Base-by-base conservation (phyloP, 768 basidiomycete species). In the Psilocybe tampanensis region DNA sequence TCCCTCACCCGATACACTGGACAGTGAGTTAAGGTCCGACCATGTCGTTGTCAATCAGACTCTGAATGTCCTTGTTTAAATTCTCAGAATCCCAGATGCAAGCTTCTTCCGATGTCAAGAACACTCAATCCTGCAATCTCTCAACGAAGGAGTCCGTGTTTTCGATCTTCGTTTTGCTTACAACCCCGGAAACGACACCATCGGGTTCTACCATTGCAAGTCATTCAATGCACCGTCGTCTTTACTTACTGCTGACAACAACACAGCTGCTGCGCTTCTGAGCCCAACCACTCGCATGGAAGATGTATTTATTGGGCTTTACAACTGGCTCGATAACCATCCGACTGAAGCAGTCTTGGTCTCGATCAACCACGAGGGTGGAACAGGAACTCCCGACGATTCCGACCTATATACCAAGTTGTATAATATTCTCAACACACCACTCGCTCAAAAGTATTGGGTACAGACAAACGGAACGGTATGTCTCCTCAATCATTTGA, bases 261-360 rank as follows among this genome's bases (percentile, higher is more conserved):
- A 24, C 18, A 47, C 11, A 79, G 77, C 74, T 15, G 53, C 63
- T 49, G 79, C 79, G 2, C 70, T 82, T 4, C 67, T 82, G 22
- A 75, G 74, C 32, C 75, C 76, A 5, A 77, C 76, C 1, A 81
- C 82, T 1, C 73, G 71, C 1, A 60, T 83, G 24, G 76, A 79
- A 53, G 82, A 84, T 48, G 78, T 83, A 1, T 72, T 82, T 39
- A 82, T 80, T 50, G 81, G 79, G 7, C 64, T 81, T 11, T 83
- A 84, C 63, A 68, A 67, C 39, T 84, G 81, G 80, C 73, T 84
- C 13, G 73, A 81, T 56, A 68, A 73, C 19, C 80, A 84, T 54
- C 78, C 79, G 0, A 79, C 79, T 0, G 83, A 84, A 61, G 77
- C 80, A 1, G 69, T 84, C 5, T 70, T 83, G 13, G 72, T 81